Evolutionary conservation across 176 grass and related monocot genomes (phyloP).

Genomic region (Musa troglodytarum): DNA sequence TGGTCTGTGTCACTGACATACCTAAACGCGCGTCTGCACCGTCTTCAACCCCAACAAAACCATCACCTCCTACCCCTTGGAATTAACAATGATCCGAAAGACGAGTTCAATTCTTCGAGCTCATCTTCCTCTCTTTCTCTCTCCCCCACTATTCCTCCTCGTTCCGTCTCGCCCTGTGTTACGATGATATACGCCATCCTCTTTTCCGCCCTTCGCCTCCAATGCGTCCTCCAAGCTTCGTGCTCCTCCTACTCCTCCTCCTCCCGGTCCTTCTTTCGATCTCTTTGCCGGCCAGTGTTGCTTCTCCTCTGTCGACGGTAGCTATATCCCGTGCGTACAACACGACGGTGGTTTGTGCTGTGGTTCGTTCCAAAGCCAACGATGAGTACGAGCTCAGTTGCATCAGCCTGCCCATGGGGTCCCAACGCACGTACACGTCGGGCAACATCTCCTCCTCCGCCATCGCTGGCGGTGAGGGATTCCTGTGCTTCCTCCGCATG

Average conservation of each 20-base stretch:
- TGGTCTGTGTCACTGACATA: no score
- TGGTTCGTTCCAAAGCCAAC: slow-evolving; percentile 31
- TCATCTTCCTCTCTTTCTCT: not conserved
- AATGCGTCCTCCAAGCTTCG: slow-evolving; percentile 14
- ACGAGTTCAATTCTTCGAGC: no score
- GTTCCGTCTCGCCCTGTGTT: not conserved
- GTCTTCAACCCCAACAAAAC: not conserved
- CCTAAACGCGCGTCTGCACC: no score
- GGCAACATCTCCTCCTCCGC: slow-evolving; percentile 48
- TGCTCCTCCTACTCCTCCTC: not conserved
- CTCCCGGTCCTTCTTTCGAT: not conserved
- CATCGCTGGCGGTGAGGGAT: slow-evolving; percentile 54
- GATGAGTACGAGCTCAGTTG: slow-evolving; percentile 50
- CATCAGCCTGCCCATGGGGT: slow-evolving; percentile 19
- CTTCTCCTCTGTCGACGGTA: slow-evolving; percentile 43
- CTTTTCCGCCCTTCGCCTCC: slow-evolving; percentile 17
- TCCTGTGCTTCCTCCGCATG: slow-evolving; percentile 55
- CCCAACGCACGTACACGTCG: slow-evolving; percentile 30
- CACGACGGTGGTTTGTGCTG: slow-evolving; percentile 56
- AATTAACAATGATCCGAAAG: not conserved
- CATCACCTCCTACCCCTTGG: not conserved
- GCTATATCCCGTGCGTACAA: slow-evolving; percentile 43
- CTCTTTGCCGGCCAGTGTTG: slow-evolving; percentile 1
- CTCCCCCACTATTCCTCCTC: not conserved
- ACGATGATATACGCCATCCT: slow-evolving; percentile 9